phyloP scores from a whole-genome alignment of 2,329 filamentous ascomycete species.

The Beauveria sp. region DNA sequence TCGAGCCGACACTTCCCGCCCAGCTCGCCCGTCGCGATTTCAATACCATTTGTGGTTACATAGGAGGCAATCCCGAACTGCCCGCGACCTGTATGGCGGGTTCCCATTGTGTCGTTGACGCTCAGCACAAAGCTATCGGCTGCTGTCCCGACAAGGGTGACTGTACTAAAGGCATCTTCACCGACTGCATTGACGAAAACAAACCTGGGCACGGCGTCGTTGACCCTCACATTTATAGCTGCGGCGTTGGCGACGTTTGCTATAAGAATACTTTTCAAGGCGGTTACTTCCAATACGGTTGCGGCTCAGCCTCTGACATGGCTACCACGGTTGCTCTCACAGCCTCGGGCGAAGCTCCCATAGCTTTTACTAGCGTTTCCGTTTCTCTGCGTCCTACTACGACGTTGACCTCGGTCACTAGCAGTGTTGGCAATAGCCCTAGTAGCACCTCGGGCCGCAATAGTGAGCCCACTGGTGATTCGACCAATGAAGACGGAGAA shows the following conservation, averaged over 20 bases:
- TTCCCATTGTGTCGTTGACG: slow-evolving; percentile 51
- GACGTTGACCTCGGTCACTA: slow-evolving; percentile 13
- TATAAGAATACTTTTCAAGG: slow-evolving; percentile 49
- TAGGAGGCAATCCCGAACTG: slow-evolving; percentile 42
- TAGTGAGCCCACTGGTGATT: slow-evolving; percentile 1
- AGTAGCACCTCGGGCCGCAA: background rate
- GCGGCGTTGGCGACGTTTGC: slow-evolving; percentile 42
- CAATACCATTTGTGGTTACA: slow-evolving; percentile 52
- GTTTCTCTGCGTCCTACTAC: slow-evolving; percentile 19
- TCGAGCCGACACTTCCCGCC: slow-evolving; percentile 30
- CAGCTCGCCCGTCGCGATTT: slow-evolving; percentile 34
- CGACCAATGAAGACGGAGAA: slow-evolving; percentile 14
- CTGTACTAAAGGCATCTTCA: slow-evolving; percentile 50
- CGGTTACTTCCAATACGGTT: slow-evolving; percentile 50
- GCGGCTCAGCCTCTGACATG: slow-evolving; percentile 39
- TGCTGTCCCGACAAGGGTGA: slow-evolving; percentile 46
- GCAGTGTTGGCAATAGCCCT: slow-evolving; percentile 6
- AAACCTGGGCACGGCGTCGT: slow-evolving; percentile 41
- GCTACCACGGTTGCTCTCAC: slow-evolving; percentile 42
- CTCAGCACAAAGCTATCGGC: slow-evolving; percentile 40
- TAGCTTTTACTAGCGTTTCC: slow-evolving; percentile 31
- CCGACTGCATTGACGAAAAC: slow-evolving; percentile 47
- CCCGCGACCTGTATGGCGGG: slow-evolving; percentile 51
- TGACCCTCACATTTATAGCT: slow-evolving; percentile 52
- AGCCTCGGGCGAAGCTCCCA: slow-evolving; percentile 31